A percentile compares a stretch with the other conserved stretches of the same genome.
Conservation (phyloP, 176 grass and related monocot genomes). For the Paspalum notatum region DNA sequence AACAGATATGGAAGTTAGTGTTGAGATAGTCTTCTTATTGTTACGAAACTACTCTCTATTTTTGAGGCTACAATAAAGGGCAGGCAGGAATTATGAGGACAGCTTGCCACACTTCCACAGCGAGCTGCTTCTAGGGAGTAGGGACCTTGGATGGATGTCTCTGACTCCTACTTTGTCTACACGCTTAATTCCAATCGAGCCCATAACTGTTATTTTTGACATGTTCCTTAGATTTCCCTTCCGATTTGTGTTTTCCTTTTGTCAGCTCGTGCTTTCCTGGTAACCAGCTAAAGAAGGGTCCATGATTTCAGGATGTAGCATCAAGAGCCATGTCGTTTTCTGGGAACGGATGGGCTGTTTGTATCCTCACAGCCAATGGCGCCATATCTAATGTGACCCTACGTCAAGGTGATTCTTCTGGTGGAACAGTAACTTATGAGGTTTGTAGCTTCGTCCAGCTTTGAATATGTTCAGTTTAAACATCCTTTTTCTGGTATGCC, state of each 20-base stretch:
- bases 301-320: constrained; percentile 61
- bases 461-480: not conserved
- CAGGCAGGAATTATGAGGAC: constrained; percentile 1
- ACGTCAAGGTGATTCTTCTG: constrained; percentile 46
- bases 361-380: constrained; percentile 69
- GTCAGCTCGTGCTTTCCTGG: not conserved
- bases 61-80: not conserved
- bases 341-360: constrained; percentile 63
- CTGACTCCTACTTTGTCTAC: not conserved
- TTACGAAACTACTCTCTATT: not conserved
- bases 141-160: not conserved
- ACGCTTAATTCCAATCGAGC: not conserved
- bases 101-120: not conserved
- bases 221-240: not conserved
- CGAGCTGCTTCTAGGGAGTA: not conserved
- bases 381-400: constrained; percentile 62
- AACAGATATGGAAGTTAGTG: constrained; percentile 5
- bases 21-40: not conserved
- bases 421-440: constrained; percentile 71
- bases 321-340: constrained; percentile 63
- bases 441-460: constrained; percentile 39
- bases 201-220: not conserved
- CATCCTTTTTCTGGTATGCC: constrained; percentile 2
- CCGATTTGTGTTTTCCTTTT: not conserved
- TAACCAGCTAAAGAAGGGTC: constrained; percentile 38